Evolutionary conservation across 2,329 filamentous ascomycete genomes (phyloP).

Genomic region (Trichocomaceae sp.): DNA sequence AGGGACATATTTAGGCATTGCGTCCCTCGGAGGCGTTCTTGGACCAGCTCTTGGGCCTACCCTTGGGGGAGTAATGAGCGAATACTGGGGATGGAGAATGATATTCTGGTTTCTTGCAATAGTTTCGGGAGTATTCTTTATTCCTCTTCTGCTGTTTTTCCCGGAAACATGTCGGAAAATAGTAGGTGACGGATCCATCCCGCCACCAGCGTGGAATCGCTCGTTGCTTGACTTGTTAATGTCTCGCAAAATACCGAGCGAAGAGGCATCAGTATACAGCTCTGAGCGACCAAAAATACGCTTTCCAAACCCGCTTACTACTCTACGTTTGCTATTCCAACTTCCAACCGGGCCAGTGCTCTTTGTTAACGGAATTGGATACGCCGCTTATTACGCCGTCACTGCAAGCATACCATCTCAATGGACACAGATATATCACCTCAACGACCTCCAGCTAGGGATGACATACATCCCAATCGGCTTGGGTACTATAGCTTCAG

Average conservation of each 20-base stretch:
- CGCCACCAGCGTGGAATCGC: conserved; percentile 18
- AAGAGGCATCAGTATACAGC: not conserved
- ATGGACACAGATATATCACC: conserved; percentile 1
- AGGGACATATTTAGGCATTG: conserved; percentile 32
- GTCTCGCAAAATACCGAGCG: not conserved
- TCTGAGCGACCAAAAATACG: not conserved
- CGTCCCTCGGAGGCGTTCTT: not conserved
- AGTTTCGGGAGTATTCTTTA: conserved; percentile 30
- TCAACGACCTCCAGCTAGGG: conserved; percentile 17
- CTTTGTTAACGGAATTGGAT: conserved; percentile 14
- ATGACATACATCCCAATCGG: conserved; percentile 19
- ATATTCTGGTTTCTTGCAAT: conserved; percentile 41
- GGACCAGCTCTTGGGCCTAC: conserved; percentile 30
- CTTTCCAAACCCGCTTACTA: conserved; percentile 17
- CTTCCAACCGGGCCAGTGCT: conserved; percentile 4
- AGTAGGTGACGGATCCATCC: conserved; percentile 35
- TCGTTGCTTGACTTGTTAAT: not conserved
- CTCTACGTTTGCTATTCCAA: not conserved
- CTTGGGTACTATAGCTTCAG: conserved; percentile 13
- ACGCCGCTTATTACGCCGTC: conserved; percentile 13
- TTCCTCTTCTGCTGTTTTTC: conserved; percentile 25
- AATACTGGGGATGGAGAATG: conserved; percentile 32
- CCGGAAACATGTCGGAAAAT: conserved; percentile 37
- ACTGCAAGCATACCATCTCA: conserved; percentile 6
- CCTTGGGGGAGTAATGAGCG: conserved; percentile 33